Base-by-base conservation (phyloP, 2,329 filamentous ascomycete genomes). In the Penicillium decumbens region DNA sequence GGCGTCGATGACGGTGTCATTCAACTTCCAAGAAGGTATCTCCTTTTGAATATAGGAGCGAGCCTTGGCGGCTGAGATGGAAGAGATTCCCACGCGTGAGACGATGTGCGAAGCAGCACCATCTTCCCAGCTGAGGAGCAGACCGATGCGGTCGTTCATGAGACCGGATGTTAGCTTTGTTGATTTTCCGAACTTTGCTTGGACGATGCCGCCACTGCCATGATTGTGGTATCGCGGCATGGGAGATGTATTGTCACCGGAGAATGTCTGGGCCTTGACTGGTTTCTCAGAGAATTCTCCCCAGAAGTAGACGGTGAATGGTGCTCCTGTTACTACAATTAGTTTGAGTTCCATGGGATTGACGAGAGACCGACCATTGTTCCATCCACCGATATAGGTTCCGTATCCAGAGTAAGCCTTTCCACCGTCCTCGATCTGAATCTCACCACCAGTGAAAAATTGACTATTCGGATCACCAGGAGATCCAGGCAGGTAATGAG, bases 21-120 rank as follows among this genome's bases (percentile, higher is more conserved):
- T 72, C 47, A 89, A 83, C 53, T 83, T 77, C 53, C 80, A 85
- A 4, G 77, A 72, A 0, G 85, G 80, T 5, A 88, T 84, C 59
- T 89, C 85, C 0, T 61, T 67, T 62, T 85, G 79, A 0, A 83
- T 84, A 59, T 83, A 85, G 3, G 74, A 65, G 54, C 84, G 88
- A 1, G 86, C 86, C 65, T 82, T 78, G 1, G 77, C 75, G 2
- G 69, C 67, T 56, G 82, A 86, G 58, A 88, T 82, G 63, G 86
- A 85, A 47, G 84, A 88, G 12, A 87, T 72, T 0, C 84, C 84
- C 12, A 86, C 80, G 32, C 84, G 77, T 4, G 79, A 84, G 6
- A 77, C 68, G 10, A 88, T 77, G 5, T 79, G 75, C 3, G 72
- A 68, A 41, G 62, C 65, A 1, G 72, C 65, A 10, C 75, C 74